These are phyloP conservation scores for Ogataea hybrid DNA, from an alignment of 1,139 yeast species.

Conservation along the genomic window DNA sequence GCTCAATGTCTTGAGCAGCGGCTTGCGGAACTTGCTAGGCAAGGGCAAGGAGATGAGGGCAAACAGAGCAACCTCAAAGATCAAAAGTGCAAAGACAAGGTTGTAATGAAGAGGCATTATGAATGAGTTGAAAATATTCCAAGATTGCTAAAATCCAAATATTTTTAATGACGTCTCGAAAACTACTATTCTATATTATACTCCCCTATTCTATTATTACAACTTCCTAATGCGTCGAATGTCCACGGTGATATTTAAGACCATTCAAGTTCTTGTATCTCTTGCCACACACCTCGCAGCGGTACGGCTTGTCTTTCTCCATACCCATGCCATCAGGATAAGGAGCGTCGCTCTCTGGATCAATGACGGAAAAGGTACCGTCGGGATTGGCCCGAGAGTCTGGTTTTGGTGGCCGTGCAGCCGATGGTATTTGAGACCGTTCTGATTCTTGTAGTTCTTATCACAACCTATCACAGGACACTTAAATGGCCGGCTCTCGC, in stretches of 20 bases:
- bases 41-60: conserved; percentile 80
- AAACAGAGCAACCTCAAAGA: conserved; percentile 79
- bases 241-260: conserved; percentile 94
- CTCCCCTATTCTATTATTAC: conserved; percentile 9
- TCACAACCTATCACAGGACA: conserved; percentile 99
- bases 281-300: conserved; percentile 98
- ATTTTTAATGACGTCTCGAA: background rate
- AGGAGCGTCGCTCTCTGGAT: conserved; percentile 89
- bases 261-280: conserved; percentile 96
- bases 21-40: conserved; percentile 72
- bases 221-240: conserved; percentile 67
- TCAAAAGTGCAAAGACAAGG: conserved; percentile 64
- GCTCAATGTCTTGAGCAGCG: conserved; percentile 59
- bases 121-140: conserved; percentile 1
- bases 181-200: conserved; percentile 1
- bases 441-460: conserved; percentile 94
- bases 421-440: conserved; percentile 93
- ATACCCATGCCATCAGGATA: conserved; percentile 89
- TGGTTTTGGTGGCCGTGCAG: conserved; percentile 98
- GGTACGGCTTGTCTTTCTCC: conserved; percentile 97
- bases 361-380: conserved; percentile 89
- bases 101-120: conserved; percentile 30
- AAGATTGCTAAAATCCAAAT: conserved; percentile 7
- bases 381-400: conserved; percentile 84
- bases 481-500: conserved; percentile 91